Base-by-base conservation (phyloP, 805 yeast genomes). In the Wickerhamomyces canadensis region DNA sequence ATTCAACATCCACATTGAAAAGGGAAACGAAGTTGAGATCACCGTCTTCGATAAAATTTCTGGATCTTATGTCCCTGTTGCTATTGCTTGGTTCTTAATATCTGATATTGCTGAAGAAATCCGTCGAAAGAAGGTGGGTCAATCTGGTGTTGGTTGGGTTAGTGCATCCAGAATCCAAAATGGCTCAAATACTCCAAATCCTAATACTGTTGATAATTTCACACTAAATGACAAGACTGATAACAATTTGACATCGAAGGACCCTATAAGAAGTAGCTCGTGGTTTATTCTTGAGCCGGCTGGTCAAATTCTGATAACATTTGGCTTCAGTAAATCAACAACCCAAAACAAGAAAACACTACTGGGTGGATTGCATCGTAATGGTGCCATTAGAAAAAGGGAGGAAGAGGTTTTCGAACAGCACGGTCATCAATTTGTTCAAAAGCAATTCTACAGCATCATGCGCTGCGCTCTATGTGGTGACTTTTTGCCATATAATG, bases 391-490 rank as follows among this genome's bases (percentile, higher is more conserved):
- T 47, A 83, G 96, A 54, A 93, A 87, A 60, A 80, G 89, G 65
- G 87, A 89, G 49, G 77, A 72, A 39, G 94, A 85, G 48, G 86
- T 93, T 2, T 85, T 80, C 57, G 96, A 91, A 61, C 93, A 87
- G 51, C 95, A 87, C 57, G 99, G 99, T 14, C 99, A 93, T 64
- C 94, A 87, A 61, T 93, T 93, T 64, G 94, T 86, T 30, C 96
- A 86, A 59, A 91, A 86, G 51, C 96, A 88, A 57, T 88, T 89
- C 57, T 93, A 93, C 70, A 86, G 85, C 51, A 86, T 93, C 55
- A 91, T 93, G 97, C 78, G 93, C 48, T 93, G 99, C 67, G 96
- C 98, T 1, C 76, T 89, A 43, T 93, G 99, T 72, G 96, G 96
- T 5, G 98, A 93, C 43, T 93, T 93, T 57, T 68, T 93, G 48